These are phyloP conservation scores for Aspergillus sergii DNA, from an alignment of 2,329 filamentous ascomycete species.

Conservation along the genomic window DNA sequence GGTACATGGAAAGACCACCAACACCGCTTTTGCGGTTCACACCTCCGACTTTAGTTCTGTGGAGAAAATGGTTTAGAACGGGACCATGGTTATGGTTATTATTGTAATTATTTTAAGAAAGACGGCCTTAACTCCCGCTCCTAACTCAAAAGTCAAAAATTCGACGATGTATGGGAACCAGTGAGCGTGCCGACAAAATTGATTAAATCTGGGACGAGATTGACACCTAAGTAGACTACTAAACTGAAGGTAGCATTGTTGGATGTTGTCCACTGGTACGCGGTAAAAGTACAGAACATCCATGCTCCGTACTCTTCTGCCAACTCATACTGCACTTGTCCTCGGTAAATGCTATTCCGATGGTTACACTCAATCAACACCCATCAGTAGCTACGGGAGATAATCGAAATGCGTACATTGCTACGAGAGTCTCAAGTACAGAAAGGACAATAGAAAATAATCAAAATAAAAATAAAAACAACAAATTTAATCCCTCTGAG, in stretches of 20 bases:
- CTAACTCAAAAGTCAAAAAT: conserved; percentile 20
- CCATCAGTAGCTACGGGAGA: background rate
- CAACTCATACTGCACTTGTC: background rate
- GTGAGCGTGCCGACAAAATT: background rate
- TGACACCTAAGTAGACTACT: background rate
- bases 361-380: background rate
- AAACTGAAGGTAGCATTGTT: background rate
- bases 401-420: background rate
- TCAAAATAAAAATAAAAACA: background rate
- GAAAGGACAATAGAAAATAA: background rate
- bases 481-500: background rate
- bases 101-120: conserved; percentile 12
- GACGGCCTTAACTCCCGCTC: conserved; percentile 9
- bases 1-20: background rate
- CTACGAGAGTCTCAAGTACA: background rate
- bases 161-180: background rate
- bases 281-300: background rate
- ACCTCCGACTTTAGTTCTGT: conserved; percentile 11
- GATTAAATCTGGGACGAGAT: background rate
- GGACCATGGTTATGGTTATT: conserved; percentile 17
- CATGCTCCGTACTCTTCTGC: background rate
- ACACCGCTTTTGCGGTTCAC: conserved; percentile 12
- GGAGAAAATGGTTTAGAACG: conserved; percentile 11
- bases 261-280: background rate
- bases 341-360: background rate